Conservation (phyloP, 345 rosid genomes). For the Brassica rapa region DNA sequence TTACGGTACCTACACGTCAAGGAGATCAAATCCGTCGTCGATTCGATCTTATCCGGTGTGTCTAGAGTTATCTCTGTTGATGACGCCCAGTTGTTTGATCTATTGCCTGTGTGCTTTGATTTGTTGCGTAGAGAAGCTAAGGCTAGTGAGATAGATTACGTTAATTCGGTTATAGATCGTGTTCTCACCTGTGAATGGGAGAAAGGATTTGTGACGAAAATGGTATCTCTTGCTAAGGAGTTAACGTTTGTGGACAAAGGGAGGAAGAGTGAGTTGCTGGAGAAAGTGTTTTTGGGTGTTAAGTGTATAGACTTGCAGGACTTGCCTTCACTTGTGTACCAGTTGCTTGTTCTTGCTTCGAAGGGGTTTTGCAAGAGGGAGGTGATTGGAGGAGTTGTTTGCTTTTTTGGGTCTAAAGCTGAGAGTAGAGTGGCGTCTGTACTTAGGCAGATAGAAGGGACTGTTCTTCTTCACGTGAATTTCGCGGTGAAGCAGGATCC, state of each 20-base stretch:
- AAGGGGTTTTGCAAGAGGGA: constrained; percentile 76
- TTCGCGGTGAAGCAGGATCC: constrained; percentile 93
- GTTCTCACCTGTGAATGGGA: constrained; percentile 60
- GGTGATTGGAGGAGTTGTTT: constrained; percentile 65
- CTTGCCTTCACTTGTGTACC: constrained; percentile 72
- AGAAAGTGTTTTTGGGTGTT: constrained; percentile 67
- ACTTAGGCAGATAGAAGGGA: constrained; percentile 76
- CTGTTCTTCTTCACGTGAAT: constrained; percentile 82
- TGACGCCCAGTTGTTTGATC: constrained; percentile 73
- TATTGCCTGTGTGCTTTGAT: constrained; percentile 63
- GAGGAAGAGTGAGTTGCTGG: constrained; percentile 61
- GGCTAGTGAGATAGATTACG: constrained; percentile 44
- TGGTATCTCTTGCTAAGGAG: constrained; percentile 66
- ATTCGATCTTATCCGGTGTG: constrained; percentile 42
- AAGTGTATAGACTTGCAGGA: constrained; percentile 66
- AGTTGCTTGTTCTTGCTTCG: constrained; percentile 73
- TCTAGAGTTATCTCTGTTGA: constrained; percentile 43
- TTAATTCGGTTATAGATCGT: constrained; percentile 46
- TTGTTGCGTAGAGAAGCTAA: constrained; percentile 43
- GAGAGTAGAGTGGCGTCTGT: constrained; percentile 53
- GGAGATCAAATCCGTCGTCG: constrained; percentile 48
- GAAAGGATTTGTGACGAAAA: constrained; percentile 54
- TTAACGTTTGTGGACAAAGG: constrained; percentile 53
- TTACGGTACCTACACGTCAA: constrained; percentile 39
- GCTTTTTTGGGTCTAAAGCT: constrained; percentile 59